Evolutionary conservation across 129 eudicot genomes (phyloP).

Genomic region (Chrysanthemum seticuspe): DNA sequence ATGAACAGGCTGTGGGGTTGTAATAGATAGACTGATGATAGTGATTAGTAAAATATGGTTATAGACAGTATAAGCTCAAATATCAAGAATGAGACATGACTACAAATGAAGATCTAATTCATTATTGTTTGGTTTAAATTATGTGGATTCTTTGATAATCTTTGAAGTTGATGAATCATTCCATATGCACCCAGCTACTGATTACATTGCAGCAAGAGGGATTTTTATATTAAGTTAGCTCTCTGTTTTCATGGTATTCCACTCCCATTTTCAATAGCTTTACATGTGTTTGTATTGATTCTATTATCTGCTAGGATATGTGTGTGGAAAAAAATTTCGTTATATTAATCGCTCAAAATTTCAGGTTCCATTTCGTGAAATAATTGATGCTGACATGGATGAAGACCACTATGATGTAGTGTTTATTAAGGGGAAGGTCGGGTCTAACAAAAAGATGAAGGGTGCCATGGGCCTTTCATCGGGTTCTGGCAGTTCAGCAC

Average conservation of each 20-base stretch:
- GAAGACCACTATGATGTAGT: conserved; percentile 51
- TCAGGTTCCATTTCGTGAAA: conserved; percentile 50
- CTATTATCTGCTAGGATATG: not conserved
- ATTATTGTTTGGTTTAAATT: not conserved
- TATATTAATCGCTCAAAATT: not conserved
- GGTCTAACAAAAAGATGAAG: conserved; percentile 17
- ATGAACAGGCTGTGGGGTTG: not conserved
- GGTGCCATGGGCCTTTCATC: not conserved
- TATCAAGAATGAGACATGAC: not conserved
- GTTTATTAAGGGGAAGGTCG: conserved; percentile 32
- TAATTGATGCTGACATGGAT: conserved; percentile 73
- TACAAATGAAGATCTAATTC: not conserved
- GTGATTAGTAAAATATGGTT: not conserved
- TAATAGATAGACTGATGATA: not conserved
- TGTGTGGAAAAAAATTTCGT: not conserved
- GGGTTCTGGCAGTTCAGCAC: conserved; percentile 24
- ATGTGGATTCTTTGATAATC: not conserved
- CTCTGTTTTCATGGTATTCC: no score
- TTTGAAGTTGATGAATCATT: not conserved
- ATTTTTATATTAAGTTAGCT: not conserved
- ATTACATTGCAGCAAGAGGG: not conserved
- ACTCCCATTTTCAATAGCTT: not conserved
- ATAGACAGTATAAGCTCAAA: not conserved
- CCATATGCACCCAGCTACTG: not conserved
- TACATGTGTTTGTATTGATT: not conserved